These are phyloP conservation scores for Zasmidium citrigriseum DNA, from an alignment of 2,329 filamentous ascomycete species.

Conservation along the genomic window DNA sequence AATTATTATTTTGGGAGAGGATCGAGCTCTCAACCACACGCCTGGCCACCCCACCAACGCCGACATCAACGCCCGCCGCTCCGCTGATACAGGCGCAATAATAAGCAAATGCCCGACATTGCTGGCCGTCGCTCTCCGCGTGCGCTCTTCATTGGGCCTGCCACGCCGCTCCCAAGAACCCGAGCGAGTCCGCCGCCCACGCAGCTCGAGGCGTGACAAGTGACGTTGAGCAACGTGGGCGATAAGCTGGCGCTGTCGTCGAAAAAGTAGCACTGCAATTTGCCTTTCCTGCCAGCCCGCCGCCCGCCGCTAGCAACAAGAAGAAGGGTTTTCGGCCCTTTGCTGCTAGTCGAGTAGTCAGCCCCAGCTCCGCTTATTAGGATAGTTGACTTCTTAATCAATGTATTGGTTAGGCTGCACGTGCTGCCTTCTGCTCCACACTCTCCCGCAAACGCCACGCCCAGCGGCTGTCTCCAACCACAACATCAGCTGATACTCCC, in stretches of 20 bases:
- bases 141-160: neutral
- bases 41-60: neutral
- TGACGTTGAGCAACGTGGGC: neutral
- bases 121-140: neutral
- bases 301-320: neutral
- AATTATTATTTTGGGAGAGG: conserved; percentile 1
- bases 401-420: neutral
- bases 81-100: neutral
- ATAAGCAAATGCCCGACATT: neutral
- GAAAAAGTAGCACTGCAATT: neutral
- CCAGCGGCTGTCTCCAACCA: neutral
- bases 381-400: neutral
- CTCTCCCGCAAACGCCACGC: neutral
- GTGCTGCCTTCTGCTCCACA: neutral
- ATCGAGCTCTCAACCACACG: neutral
- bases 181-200: neutral
- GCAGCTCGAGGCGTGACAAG: neutral
- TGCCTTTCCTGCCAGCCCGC: neutral
- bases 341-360: neutral
- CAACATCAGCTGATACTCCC: neutral
- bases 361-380: neutral
- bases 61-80: neutral
- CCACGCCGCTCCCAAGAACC: neutral
- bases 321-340: too few relatives aligned
- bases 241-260: neutral